Conservation (phyloP, 1,284 basidiomycete genomes). For the Apiotrichum montevideense region DNA sequence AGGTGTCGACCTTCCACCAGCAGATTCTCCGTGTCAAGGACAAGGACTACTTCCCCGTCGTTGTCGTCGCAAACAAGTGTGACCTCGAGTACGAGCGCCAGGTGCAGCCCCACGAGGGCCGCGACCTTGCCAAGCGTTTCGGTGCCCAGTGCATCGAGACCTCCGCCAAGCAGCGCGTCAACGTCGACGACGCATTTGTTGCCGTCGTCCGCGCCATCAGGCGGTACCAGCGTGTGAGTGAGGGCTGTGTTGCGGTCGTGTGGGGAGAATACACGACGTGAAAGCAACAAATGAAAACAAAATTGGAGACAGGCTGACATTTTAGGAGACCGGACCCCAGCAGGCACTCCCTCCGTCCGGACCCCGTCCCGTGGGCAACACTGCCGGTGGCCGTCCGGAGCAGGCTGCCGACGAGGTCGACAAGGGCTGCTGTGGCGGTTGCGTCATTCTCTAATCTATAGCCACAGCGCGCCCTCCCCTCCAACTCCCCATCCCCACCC, state of each 20-base stretch:
- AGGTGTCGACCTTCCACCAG: conserved; percentile 95
- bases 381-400: conserved; percentile 50
- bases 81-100: conserved; percentile 97
- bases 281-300: too few species aligned
- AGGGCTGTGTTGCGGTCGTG: too few species aligned
- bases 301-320: neutral
- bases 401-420: conserved; percentile 44
- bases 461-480: neutral
- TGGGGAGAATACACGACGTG: too few species aligned
- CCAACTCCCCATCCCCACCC: neutral
- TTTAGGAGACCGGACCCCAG: conserved; percentile 38
- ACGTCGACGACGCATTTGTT: conserved; percentile 98
- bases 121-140: conserved; percentile 93
- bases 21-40: conserved; percentile 90
- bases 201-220: conserved; percentile 95
- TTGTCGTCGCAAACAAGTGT: conserved; percentile 98
- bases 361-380: conserved; percentile 51
- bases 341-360: conserved; percentile 42
- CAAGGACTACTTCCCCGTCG: conserved; percentile 94
- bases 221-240: conserved; percentile 80
- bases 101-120: conserved; percentile 96
- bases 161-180: conserved; percentile 95
- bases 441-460: conserved; percentile 56
- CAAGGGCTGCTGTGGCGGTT: conserved; percentile 65
- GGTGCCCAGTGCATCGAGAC: conserved; percentile 98